Evolutionary conservation across 306 rosid species (phyloP).

Genomic region (Parietaria judaica): DNA sequence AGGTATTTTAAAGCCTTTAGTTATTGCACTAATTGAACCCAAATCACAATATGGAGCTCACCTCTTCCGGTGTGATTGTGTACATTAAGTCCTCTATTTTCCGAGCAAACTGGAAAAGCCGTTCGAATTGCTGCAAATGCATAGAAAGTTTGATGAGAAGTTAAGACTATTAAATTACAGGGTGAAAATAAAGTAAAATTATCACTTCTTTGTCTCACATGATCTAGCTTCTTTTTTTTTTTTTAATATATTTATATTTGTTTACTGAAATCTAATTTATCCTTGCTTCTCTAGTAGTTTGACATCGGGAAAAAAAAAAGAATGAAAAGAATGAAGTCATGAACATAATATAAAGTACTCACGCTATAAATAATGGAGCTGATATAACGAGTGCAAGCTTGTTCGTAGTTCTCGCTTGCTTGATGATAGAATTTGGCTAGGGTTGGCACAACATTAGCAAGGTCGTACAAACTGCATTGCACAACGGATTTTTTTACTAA

Average conservation of each 20-base stretch:
- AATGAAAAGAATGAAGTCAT: neutral
- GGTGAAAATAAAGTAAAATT: neutral
- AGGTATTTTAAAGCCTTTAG: slow-evolving; percentile 1
- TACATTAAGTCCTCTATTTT: slow-evolving; percentile 79
- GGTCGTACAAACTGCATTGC: slow-evolving; percentile 75
- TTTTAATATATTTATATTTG: too few species aligned
- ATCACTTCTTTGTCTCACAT: too few species aligned
- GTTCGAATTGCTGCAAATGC: slow-evolving; percentile 78
- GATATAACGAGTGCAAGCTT: slow-evolving; percentile 89
- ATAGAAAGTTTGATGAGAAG: slow-evolving; percentile 10
- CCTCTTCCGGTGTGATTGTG: slow-evolving; percentile 88
- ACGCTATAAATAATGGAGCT: slow-evolving; percentile 81
- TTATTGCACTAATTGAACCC: too few species aligned
- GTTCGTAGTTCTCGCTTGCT: slow-evolving; percentile 97
- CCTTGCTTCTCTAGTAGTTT: too few species aligned
- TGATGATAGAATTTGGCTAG: slow-evolving; percentile 97
- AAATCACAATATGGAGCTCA: slow-evolving; percentile 19
- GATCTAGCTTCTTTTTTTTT: too few species aligned
- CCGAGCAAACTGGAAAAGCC: slow-evolving; percentile 89
- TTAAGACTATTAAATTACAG: neutral
- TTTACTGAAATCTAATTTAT: too few species aligned
- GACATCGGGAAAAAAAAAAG: neutral
- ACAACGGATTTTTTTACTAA: slow-evolving; percentile 10
- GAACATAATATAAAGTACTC: slow-evolving; percentile 27
- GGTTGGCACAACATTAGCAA: slow-evolving; percentile 95